These are phyloP conservation scores for Ceratobasidium sp. DNA, from an alignment of 1,284 basidiomycete species.

Conservation along the genomic window DNA sequence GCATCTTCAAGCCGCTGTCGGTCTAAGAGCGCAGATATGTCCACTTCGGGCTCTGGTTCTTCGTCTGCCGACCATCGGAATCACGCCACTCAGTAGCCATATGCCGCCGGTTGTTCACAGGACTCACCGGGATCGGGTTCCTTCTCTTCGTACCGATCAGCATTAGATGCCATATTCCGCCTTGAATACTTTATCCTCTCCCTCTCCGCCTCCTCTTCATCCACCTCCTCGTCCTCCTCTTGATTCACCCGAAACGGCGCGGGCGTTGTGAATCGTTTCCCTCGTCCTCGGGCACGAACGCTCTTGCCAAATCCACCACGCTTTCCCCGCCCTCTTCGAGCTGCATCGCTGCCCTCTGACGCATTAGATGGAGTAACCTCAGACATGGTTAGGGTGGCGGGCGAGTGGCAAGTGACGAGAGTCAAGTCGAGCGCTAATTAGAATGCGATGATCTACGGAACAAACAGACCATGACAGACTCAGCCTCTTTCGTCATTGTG, in stretches of 20 bases:
- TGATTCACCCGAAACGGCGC: conserved; percentile 38
- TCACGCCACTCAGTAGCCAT: not conserved
- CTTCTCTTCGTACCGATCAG: conserved; percentile 76
- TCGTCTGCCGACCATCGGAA: conserved; percentile 70
- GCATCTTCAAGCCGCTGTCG: conserved; percentile 70
- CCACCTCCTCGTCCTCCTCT: conserved; percentile 40
- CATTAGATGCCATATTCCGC: conserved; percentile 74
- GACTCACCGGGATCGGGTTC: conserved; percentile 67
- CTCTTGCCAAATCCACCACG: conserved; percentile 40
- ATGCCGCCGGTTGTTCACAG: not conserved
- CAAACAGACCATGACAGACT: not conserved
- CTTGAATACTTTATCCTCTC: conserved; percentile 63
- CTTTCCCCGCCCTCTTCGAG: conserved; percentile 36
- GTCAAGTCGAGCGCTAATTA: not conserved
- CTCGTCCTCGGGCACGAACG: conserved; percentile 37
- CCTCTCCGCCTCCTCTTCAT: conserved; percentile 41
- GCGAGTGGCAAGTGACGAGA: not conserved
- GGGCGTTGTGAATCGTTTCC: conserved; percentile 40
- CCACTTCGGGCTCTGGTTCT: conserved; percentile 74
- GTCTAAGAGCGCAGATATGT: conserved; percentile 74
- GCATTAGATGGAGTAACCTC: conserved; percentile 7
- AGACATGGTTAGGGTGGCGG: conserved; percentile 32
- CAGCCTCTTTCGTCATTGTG: conserved; percentile 27
- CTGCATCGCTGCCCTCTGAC: not conserved
- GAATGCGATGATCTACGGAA: not conserved